Percentiles rank a stretch among this genome's conserved stretches.
These are phyloP conservation scores for Malus domestica DNA, from an alignment of 306 rosid species.

Conservation along the genomic window ASM211411v1 NC_041805.1:4284501-4285000, in stretches of 20 bases:
- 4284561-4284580: no score
- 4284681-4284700: not conserved
- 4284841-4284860: not conserved
- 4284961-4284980: conserved; percentile 67
- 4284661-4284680: no score
- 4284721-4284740: not conserved
- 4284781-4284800: not conserved
- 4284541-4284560: no score
- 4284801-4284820: not conserved
- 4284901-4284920: conserved; percentile 78
- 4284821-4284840: not conserved
- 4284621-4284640: no score
- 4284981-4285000: conserved; percentile 93
- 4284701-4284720: not conserved
- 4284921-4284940: conserved; percentile 89
- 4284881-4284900: conserved; percentile 36
- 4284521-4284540: no score
- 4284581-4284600: no score
- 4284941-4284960: conserved; percentile 84
- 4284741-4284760: not conserved
- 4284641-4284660: no score
- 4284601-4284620: no score
- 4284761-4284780: not conserved
- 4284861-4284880: not conserved
- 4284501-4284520: no score